These are phyloP conservation scores for Coemansia sp. DNA, from an alignment of 192 early-diverging fungal species.

Conservation along the genomic window DNA sequence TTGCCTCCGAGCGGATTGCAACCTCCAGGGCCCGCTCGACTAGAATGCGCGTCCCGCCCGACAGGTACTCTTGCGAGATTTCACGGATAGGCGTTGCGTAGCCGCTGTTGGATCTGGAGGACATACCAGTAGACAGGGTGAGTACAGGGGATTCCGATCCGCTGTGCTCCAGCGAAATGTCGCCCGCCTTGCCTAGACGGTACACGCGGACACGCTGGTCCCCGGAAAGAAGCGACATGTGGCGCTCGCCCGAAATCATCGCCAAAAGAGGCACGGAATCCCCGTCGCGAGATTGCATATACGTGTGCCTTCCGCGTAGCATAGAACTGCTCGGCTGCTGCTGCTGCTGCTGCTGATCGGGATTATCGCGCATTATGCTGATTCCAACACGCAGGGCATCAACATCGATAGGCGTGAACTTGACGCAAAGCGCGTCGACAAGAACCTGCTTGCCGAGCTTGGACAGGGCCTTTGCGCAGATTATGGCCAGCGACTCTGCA, in stretches of 20 bases:
- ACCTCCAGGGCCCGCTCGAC: slow-evolving; percentile 36
- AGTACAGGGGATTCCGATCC: slow-evolving; percentile 9
- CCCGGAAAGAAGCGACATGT: slow-evolving; percentile 41
- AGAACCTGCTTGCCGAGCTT: slow-evolving; percentile 24
- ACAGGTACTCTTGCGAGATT: slow-evolving; percentile 25
- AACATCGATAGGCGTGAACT: slow-evolving; percentile 37
- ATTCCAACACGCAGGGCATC: slow-evolving; percentile 24
- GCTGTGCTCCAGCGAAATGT: slow-evolving; percentile 10
- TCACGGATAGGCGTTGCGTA: slow-evolving; percentile 20
- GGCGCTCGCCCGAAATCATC: slow-evolving; percentile 19
- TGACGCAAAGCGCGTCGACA: slow-evolving; percentile 35
- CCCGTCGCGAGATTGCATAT: background rate
- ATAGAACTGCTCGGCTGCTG: background rate
- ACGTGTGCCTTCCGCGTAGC: background rate
- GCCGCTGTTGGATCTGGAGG: slow-evolving; percentile 2
- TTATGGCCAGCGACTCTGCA: slow-evolving; percentile 38
- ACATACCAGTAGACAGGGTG: background rate
- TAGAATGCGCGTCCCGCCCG: slow-evolving; percentile 28
- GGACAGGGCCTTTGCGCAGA: slow-evolving; percentile 44
- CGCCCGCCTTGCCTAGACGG: slow-evolving; percentile 31
- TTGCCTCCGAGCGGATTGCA: slow-evolving; percentile 41
- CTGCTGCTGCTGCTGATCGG: background rate
- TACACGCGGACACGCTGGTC: slow-evolving; percentile 47
- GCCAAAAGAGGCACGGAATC: slow-evolving; percentile 7
- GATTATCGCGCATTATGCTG: background rate